phyloP scores from a whole-genome alignment of 495 filamentous ascomycete genomes.

The Xylaria castorea region DNA sequence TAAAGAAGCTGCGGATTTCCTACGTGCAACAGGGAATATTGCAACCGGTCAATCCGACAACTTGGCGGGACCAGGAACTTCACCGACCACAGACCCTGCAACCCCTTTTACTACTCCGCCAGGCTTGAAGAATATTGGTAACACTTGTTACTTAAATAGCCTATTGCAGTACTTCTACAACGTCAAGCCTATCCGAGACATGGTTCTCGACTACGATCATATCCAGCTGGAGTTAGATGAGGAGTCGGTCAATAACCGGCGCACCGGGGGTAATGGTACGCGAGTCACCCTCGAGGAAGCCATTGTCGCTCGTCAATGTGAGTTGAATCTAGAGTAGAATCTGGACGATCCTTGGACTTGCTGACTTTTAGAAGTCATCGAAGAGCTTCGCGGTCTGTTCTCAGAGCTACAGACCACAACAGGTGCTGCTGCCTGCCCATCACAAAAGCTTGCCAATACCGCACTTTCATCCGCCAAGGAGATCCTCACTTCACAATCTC shows the following conservation, averaged over 20 bases:
- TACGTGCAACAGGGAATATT: constrained; percentile 24
- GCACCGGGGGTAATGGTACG: constrained; percentile 61
- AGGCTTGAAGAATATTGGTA: constrained; percentile 90
- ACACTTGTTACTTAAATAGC: constrained; percentile 98
- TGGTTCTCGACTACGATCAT: constrained; percentile 76
- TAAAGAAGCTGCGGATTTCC: constrained; percentile 34
- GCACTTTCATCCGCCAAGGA: constrained; percentile 59
- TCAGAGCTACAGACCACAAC: constrained; percentile 67
- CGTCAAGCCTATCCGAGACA: constrained; percentile 78
- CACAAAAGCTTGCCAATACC: constrained; percentile 80
- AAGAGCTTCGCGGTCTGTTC: constrained; percentile 63
- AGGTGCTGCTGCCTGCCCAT: constrained; percentile 65
- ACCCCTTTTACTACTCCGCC: constrained; percentile 27
- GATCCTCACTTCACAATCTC: constrained; percentile 34
- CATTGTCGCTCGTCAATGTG: constrained; percentile 48
- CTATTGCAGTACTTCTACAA: constrained; percentile 95
- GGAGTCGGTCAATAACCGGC: constrained; percentile 63
- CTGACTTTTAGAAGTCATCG: constrained; percentile 36
- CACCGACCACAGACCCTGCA: not conserved
- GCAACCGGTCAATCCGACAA: not conserved
- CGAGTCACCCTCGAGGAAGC: constrained; percentile 49
- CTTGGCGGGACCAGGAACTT: not conserved
- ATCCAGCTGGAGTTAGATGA: constrained; percentile 67
- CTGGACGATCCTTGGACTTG: not conserved
- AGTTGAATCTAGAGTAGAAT: constrained; percentile 20